Evolutionary conservation across 2,329 filamentous ascomycete genomes (phyloP).

Genomic region (Ophiocordyceps polyrhachis-furcata): DNA sequence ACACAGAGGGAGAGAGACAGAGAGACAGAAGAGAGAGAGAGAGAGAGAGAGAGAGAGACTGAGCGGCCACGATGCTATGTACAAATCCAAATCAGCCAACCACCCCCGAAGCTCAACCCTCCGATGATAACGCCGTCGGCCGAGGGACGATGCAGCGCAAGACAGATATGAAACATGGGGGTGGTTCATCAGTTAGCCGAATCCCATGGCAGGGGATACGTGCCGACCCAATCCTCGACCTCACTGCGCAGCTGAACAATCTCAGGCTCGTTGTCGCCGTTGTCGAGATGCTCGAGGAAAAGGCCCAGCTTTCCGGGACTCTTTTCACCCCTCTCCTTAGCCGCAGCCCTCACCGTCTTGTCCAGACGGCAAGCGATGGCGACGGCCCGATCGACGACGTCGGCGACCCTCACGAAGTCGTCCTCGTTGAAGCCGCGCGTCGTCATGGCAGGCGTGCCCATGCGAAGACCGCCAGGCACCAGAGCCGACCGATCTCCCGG

Average conservation of each 20-base stretch:
- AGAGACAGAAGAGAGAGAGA: too few species aligned
- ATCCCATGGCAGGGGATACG: conserved; percentile 54
- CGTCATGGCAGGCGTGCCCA: conserved; percentile 96
- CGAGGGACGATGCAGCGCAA: neutral
- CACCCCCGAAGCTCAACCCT: neutral
- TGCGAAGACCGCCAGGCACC: conserved; percentile 79
- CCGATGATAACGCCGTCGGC: neutral
- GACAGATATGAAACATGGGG: neutral
- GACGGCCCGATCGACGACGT: conserved; percentile 71
- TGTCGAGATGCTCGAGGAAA: conserved; percentile 49
- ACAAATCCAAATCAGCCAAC: neutral
- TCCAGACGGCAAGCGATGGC: conserved; percentile 60
- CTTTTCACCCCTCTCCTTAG: conserved; percentile 48
- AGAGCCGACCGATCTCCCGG: conserved; percentile 88
- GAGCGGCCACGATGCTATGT: neutral
- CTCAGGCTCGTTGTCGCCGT: conserved; percentile 48
- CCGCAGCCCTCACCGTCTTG: conserved; percentile 50
- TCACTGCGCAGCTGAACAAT: conserved; percentile 56
- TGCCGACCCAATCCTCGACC: conserved; percentile 63
- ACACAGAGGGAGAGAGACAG: too few species aligned
- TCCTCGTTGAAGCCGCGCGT: conserved; percentile 78
- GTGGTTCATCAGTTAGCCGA: conserved; percentile 10
- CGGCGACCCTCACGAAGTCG: conserved; percentile 74
- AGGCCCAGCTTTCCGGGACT: conserved; percentile 43
- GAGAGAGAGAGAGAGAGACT: neutral